phyloP scores from a whole-genome alignment of 805 yeast species.

The Lachancea kluyveri region DNA sequence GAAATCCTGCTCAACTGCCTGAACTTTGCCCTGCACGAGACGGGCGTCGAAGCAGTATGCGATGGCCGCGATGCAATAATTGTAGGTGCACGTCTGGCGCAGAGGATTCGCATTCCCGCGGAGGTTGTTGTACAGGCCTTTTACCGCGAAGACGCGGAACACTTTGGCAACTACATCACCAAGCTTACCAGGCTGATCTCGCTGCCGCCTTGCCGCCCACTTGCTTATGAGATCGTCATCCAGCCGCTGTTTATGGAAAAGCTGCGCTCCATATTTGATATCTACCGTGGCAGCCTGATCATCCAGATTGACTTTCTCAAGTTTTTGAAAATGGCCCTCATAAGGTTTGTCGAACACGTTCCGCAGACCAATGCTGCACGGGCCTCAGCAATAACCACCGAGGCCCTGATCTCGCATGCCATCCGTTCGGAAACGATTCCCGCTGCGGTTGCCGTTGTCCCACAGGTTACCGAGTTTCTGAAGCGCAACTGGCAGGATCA shows the following conservation, averaged over 20 bases:
- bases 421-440: background rate
- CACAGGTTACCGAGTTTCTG: conserved; percentile 14
- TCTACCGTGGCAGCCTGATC: conserved; percentile 26
- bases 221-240: conserved; percentile 14
- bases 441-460: conserved; percentile 4
- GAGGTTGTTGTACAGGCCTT: conserved; percentile 6
- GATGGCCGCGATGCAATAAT: no score
- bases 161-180: conserved; percentile 24
- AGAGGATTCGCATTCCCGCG: conserved; percentile 2
- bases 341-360: conserved; percentile 16
- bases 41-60: conserved; percentile 7
- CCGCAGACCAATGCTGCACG: conserved; percentile 4
- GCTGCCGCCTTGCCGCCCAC: conserved; percentile 14
- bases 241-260: conserved; percentile 16
- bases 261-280: conserved; percentile 19
- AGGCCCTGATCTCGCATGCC: conserved; percentile 3
- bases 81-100: background rate
- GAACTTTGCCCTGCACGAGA: conserved; percentile 17
- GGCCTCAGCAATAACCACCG: conserved; percentile 3
- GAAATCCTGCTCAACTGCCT: conserved; percentile 20
- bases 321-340: conserved; percentile 24
- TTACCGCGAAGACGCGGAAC: conserved; percentile 14
- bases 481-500: conserved; percentile 20
- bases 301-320: conserved; percentile 32
- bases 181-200: conserved; percentile 24